A percentile compares a stretch with the other conserved stretches of the same genome.
phyloP scores from a whole-genome alignment of 2,329 filamentous ascomycete species.

The Cadophora malorum region DNA sequence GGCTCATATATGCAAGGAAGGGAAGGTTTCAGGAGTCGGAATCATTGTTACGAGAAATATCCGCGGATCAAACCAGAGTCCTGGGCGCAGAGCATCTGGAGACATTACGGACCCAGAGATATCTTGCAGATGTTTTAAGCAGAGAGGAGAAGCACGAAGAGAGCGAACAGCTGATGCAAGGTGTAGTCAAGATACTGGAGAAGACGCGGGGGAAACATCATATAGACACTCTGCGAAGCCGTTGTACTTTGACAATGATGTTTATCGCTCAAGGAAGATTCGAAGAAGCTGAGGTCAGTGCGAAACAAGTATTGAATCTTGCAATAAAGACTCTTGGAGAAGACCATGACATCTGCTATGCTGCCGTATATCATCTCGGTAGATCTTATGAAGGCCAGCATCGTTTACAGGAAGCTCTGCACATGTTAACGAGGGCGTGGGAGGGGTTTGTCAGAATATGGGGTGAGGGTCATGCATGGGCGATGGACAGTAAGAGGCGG shows the following conservation, averaged over 20 bases:
- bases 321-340: neutral
- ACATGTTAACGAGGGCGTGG: too few relatives aligned
- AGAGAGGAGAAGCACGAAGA: neutral
- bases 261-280: neutral
- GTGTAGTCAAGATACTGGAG: neutral
- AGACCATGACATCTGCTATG: neutral
- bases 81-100: neutral
- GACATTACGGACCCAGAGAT: neutral
- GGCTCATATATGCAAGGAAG: neutral
- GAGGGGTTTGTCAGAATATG: neutral
- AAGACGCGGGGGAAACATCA: neutral
- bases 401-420: neutral
- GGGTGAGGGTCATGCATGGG: neutral
- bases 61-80: neutral
- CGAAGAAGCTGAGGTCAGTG: neutral
- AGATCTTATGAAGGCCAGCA: neutral
- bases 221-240: neutral
- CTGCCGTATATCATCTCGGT: neutral
- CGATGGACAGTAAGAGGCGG: neutral
- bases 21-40: neutral
- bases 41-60: neutral
- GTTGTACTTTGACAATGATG: neutral
- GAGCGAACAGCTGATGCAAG: neutral
- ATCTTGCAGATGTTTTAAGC: neutral
- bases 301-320: neutral